Evolutionary conservation across 2,329 filamentous ascomycete genomes (phyloP).

Genomic region (Westerdykella aurantiaca): DNA sequence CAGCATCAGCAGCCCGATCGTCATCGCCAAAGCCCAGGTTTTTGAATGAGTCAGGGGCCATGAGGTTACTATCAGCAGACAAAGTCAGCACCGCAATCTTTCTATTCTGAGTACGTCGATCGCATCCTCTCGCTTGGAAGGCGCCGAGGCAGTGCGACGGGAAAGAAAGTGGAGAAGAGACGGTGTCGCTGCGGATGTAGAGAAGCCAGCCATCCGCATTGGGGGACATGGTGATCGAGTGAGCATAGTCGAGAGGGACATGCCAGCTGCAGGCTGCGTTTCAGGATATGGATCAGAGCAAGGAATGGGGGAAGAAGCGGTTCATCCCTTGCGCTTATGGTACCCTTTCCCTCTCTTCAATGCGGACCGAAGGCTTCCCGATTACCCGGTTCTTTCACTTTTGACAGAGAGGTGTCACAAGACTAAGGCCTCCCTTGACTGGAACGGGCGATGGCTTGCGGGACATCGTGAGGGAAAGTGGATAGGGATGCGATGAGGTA

Average conservation of each 20-base stretch:
- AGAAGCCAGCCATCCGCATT: slow-evolving; percentile 8
- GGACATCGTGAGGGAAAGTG: slow-evolving; percentile 5
- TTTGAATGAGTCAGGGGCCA: slow-evolving; percentile 92
- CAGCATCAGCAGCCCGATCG: slow-evolving; percentile 12
- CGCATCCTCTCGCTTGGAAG: slow-evolving; percentile 14
- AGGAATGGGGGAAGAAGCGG: slow-evolving; percentile 16
- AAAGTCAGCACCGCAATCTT: slow-evolving; percentile 15
- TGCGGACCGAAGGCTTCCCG: slow-evolving; percentile 7
- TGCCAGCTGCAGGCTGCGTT: slow-evolving; percentile 22
- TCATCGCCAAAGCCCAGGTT: slow-evolving; percentile 75
- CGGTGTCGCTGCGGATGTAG: slow-evolving; percentile 8
- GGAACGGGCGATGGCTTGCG: slow-evolving; percentile 4
- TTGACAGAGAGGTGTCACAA: slow-evolving; percentile 33
- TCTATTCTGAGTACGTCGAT: not conserved
- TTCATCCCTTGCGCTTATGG: slow-evolving; percentile 18
- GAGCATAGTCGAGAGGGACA: slow-evolving; percentile 10
- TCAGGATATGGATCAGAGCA: slow-evolving; percentile 23
- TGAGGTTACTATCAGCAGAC: slow-evolving; percentile 61
- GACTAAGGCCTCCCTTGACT: slow-evolving; percentile 18
- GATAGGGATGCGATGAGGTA: slow-evolving; percentile 2
- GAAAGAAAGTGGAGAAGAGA: slow-evolving; percentile 13
- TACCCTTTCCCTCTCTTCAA: not conserved
- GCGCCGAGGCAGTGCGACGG: slow-evolving; percentile 19
- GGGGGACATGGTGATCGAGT: slow-evolving; percentile 10
- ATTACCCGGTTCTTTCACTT: slow-evolving; percentile 21